Conservation (phyloP, 495 filamentous ascomycete species). For the Hypoxylon perforatum region DNA sequence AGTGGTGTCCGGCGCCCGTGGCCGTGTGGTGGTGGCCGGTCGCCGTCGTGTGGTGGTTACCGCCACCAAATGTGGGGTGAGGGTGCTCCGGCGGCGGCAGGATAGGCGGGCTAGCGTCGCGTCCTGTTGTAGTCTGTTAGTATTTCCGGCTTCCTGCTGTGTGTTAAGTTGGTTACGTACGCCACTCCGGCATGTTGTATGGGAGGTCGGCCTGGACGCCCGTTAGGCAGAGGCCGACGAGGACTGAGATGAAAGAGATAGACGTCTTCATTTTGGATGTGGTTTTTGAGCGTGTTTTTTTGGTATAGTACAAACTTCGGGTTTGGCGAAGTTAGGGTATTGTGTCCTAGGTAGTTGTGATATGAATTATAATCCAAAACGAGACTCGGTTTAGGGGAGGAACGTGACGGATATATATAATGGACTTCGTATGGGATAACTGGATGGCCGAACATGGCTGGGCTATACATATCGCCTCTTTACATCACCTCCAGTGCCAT, state of each 20-base stretch:
- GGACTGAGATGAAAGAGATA: conserved; percentile 14
- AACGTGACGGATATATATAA: conserved; percentile 11
- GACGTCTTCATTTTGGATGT: conserved; percentile 36
- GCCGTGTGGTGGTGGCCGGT: conserved; percentile 2
- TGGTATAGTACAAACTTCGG: neutral
- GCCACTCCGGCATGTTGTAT: conserved; percentile 15
- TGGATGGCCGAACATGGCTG: neutral
- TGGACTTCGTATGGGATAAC: neutral
- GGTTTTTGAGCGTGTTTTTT: neutral
- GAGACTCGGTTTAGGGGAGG: neutral
- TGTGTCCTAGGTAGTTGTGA: neutral
- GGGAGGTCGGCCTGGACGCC: conserved; percentile 35
- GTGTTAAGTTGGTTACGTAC: conserved; percentile 13
- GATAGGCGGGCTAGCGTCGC: neutral
- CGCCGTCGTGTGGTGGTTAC: no score
- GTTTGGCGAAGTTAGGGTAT: neutral
- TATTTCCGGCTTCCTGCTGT: neutral
- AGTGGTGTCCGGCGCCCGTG: neutral
- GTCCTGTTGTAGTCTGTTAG: neutral
- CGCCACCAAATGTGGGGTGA: neutral
- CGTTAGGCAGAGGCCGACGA: conserved; percentile 34
- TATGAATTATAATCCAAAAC: neutral
- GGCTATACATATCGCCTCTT: neutral
- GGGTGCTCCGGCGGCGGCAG: neutral
- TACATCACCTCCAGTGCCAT: conserved; percentile 18